Percentiles rank a stretch among this genome's conserved stretches.
phyloP scores from a whole-genome alignment of 1,284 basidiomycete species.

The Mycosarcoma maydis region DNA sequence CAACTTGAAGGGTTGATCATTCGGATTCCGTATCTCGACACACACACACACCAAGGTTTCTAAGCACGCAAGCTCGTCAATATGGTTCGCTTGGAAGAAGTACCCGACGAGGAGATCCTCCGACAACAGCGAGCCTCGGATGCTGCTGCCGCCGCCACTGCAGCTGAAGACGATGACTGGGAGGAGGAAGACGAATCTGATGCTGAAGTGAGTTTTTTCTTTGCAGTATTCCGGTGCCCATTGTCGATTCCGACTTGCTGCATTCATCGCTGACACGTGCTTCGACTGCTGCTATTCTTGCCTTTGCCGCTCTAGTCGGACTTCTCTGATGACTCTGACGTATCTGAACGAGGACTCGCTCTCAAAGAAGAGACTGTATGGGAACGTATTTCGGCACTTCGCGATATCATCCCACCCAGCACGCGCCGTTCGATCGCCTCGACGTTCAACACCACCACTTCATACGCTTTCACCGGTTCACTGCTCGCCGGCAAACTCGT shows the following conservation, averaged over 20 bases:
- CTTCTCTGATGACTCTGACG: conserved; percentile 57
- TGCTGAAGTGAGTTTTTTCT: conserved; percentile 29
- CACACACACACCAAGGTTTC: not conserved
- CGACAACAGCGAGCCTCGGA: conserved; percentile 34
- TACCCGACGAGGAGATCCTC: conserved; percentile 51
- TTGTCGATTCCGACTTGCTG: not conserved
- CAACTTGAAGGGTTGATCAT: no score
- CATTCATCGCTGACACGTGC: not conserved
- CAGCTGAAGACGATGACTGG: conserved; percentile 39
- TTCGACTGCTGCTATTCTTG: not conserved
- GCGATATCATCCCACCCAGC: conserved; percentile 91
- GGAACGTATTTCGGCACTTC: conserved; percentile 88
- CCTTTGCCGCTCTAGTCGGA: conserved; percentile 23
- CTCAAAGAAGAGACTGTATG: conserved; percentile 76
- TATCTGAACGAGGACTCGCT: conserved; percentile 56
- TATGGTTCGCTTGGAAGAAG: conserved; percentile 51
- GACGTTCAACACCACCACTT: conserved; percentile 74
- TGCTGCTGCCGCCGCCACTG: conserved; percentile 27
- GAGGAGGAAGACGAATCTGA: conserved; percentile 45
- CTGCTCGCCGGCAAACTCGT: conserved; percentile 85
- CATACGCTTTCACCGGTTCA: conserved; percentile 72
- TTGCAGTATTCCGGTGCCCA: no score
- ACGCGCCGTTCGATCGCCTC: conserved; percentile 81
- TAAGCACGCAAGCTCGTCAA: conserved; percentile 2
- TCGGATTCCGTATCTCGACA: not conserved